A percentile compares a stretch with the other conserved stretches of the same genome.
phyloP scores from a whole-genome alignment of 2,329 filamentous ascomycete species.

The Macrophomina tecta region DNA sequence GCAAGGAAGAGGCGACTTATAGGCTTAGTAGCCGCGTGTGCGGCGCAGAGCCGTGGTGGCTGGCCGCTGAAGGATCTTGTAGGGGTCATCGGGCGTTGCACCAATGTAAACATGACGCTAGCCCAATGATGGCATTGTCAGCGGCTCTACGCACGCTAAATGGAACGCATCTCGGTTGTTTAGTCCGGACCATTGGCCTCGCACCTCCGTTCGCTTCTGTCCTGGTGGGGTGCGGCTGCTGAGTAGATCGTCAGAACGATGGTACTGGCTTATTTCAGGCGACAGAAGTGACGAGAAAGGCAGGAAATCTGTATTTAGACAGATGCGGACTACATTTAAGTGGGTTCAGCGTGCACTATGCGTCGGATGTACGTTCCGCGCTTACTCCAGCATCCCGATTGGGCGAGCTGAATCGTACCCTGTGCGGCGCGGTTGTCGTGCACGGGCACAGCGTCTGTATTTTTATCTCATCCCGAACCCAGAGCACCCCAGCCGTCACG shows the following conservation, averaged over 20 bases:
- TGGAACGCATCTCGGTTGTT: neutral
- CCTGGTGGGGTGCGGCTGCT: neutral
- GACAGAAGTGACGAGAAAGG: neutral
- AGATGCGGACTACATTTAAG: neutral
- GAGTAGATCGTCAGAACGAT: neutral
- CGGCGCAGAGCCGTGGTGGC: neutral
- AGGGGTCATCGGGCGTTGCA: neutral
- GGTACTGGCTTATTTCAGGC: neutral
- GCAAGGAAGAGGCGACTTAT: neutral
- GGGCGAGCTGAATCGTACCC: neutral
- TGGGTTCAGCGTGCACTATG: neutral
- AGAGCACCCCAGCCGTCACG: neutral
- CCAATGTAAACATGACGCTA: neutral
- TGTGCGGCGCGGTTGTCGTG: constrained; percentile 16
- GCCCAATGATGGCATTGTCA: neutral
- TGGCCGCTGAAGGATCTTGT: neutral
- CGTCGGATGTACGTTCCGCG: neutral
- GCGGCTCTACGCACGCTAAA: neutral
- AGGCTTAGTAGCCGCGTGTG: neutral
- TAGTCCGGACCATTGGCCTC: neutral
- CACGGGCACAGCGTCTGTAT: neutral
- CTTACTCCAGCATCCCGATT: neutral
- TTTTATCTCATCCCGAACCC: neutral
- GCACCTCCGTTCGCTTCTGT: neutral
- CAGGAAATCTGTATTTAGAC: neutral